phyloP scores from a whole-genome alignment of 805 yeast genomes.

The Metschnikowia peoriensis region DNA sequence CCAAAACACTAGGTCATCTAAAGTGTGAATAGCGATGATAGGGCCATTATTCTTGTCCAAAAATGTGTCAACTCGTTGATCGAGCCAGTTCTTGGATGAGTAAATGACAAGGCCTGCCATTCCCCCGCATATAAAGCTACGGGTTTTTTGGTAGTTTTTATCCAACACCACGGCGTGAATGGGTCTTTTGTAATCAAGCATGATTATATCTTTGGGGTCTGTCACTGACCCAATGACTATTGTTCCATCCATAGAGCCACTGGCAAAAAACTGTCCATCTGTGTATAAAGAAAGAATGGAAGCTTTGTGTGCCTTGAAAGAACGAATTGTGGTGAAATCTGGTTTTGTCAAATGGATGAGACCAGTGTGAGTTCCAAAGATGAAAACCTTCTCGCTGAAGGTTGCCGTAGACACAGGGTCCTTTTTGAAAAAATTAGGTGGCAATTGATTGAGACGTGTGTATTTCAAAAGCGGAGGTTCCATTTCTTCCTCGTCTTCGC shows the following conservation, averaged over 20 bases:
- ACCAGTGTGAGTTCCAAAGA: conserved; percentile 91
- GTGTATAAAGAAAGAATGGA: conserved; percentile 72
- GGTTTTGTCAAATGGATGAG: conserved; percentile 65
- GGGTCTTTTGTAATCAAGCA: conserved; percentile 83
- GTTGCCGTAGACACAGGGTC: conserved; percentile 78
- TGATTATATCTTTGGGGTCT: conserved; percentile 62
- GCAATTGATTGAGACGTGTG: conserved; percentile 64
- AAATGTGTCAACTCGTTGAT: conserved; percentile 67
- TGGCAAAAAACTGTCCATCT: conserved; percentile 74
- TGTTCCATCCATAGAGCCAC: conserved; percentile 94
- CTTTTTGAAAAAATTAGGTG: conserved; percentile 63
- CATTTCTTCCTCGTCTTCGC: conserved; percentile 12
- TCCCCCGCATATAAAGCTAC: conserved; percentile 82
- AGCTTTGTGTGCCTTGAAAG: conserved; percentile 82
- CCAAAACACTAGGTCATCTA: conserved; percentile 74
- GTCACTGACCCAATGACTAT: conserved; percentile 72
- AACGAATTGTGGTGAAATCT: conserved; percentile 59
- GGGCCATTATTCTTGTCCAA: conserved; percentile 66
- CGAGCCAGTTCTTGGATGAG: conserved; percentile 84
- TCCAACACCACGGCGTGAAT: conserved; percentile 84
- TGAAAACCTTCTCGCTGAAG: conserved; percentile 57
- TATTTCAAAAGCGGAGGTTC: conserved; percentile 77
- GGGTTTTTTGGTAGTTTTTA: conserved; percentile 57
- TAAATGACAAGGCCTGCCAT: conserved; percentile 78
- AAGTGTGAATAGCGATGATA: conserved; percentile 60